Base-by-base conservation (phyloP, 805 yeast genomes). In the Huiozyma sinensis region DNA sequence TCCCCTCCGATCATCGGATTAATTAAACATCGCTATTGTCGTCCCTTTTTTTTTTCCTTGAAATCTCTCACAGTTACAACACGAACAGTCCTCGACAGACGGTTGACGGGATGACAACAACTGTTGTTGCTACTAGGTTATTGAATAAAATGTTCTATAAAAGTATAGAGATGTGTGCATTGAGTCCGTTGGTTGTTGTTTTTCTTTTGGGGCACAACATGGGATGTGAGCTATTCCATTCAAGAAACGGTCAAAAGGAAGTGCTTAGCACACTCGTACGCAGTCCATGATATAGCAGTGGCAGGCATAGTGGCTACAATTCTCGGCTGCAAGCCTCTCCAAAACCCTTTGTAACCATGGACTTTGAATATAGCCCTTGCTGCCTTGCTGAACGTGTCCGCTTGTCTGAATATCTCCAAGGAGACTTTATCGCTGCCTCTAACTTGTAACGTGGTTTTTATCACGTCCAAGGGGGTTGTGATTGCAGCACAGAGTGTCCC, bases 201-300 rank as follows among this genome's bases (percentile, higher is more conserved):
- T 2, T 17, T 17, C 24, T 17, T 17, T 17, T 17, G 4, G 24
- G 4, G 24, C 24, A 17, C 24, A 17, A 17, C 24, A 17, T 17
- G 24, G 24, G 24, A 17, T 36, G 28, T 17, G 6, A 34, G 10
- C 35, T 34, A n/a, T n/a, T n/a, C 24, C 24, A 17, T 17, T 17
- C 24, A 17, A 17, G 24, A 17, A 17, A 17, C 33, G 11, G 44
- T 41, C 17, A 44, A 35, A 10, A 68, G 49, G 51, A 67, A 65
- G 50, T 68, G 70, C 47, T 92, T 92, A 39, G 97, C 97, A 92
- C 90, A 86, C 64, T 92, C 98, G 64, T 92, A 92, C 28, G 95
- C 87, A 1, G 97, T 90, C 98, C 98, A 92, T 50, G 95, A 81
- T 48, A 92, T 89, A 13, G 97, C 97, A 5, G 98, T 90, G 38